A percentile compares a stretch with the other conserved stretches of the same genome.
These are phyloP conservation scores for Dothideomycetidae sp. DNA, from an alignment of 2,329 filamentous ascomycete species.

Conservation along the genomic window DNA sequence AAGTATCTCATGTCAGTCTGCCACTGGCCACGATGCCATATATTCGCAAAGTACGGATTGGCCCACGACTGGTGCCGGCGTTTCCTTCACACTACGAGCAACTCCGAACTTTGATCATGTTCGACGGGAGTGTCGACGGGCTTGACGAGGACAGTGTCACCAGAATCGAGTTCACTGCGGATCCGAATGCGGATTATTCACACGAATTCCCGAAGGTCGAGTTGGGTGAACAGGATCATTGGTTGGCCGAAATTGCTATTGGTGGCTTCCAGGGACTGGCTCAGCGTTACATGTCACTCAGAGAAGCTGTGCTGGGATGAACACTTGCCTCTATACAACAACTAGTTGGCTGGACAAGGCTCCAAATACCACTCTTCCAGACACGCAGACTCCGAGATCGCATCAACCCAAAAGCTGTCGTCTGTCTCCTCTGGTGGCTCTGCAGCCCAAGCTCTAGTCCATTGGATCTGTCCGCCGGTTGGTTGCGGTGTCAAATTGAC, in stretches of 20 bases:
- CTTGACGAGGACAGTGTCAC: background rate
- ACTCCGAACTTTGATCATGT: slow-evolving; percentile 2
- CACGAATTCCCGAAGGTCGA: background rate
- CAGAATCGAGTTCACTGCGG: background rate
- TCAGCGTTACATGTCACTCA: background rate
- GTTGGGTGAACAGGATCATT: background rate
- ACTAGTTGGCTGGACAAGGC: no score
- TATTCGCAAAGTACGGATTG: slow-evolving; percentile 3
- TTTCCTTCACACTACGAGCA: slow-evolving; percentile 7
- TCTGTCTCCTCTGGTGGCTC: no score
- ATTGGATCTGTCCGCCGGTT: background rate
- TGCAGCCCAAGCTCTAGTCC: background rate
- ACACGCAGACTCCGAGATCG: background rate
- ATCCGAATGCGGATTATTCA: background rate
- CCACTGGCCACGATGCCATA: slow-evolving; percentile 1
- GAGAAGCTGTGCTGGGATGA: background rate
- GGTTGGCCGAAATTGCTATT: background rate
- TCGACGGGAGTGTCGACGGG: slow-evolving; percentile 1
- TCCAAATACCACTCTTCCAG: background rate
- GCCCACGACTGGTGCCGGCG: background rate
- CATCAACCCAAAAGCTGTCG: background rate
- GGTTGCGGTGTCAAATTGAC: background rate
- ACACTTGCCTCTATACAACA: no score
- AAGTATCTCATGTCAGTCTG: slow-evolving; percentile 1
- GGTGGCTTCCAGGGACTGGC: no score